Evolutionary conservation across 192 early-diverging fungal genomes (phyloP), one percentile per base, ranked within the genome.

Genomic region (Coemansia sp.): DNA sequence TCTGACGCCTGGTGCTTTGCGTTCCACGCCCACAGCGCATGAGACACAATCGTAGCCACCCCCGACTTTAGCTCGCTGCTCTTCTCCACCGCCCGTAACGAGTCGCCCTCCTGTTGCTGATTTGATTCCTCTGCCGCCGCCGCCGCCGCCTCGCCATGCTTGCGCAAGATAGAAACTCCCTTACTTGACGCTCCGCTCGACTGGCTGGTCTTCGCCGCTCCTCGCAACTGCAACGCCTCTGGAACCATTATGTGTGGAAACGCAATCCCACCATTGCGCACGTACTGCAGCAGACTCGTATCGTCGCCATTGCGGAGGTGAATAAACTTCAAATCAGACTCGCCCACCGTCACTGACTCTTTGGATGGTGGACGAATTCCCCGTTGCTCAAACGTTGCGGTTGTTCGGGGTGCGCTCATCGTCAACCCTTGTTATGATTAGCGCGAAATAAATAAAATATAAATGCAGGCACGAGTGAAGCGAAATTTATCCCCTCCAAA

Each of bases 211-310:
- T 66, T 63, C 0, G 68, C 35, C 10, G 62, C 59, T 0, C 44
- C 50, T 11, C 70, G 74, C 14, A 84, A 35, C 57, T 75, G 69
- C 6, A 84, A 46, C n/a, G 65, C 17, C 37, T 76, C 74, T 6
- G 83, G 83, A 10, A 84, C 61, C 83, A 84, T 77, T n/a, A 84
- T 73, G 72, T 84, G 83, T 11, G 83, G 83, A 54, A 79, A 84
- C 5, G 75, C 75, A 17, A 79, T 77, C 19, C 78, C 78, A 13
- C 83, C 83, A 31, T 54, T 51, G 34, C 75, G 75, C 16, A 80
- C 74, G 40, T 84, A 84, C 56, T 72, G 71, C 35, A 84, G 59
- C 19, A 79, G 44, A 4, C 64, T 64, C 9, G 69, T 27, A 59
- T 84, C 83, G 8, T 80, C 50, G 14, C 74, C 75, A 45, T 60